Percentiles rank a stretch among this genome's conserved stretches.
These are phyloP conservation scores for Cryptococcus maquisensis DNA, from an alignment of 1,284 basidiomycete genomes.

Conservation along the genomic window DNA sequence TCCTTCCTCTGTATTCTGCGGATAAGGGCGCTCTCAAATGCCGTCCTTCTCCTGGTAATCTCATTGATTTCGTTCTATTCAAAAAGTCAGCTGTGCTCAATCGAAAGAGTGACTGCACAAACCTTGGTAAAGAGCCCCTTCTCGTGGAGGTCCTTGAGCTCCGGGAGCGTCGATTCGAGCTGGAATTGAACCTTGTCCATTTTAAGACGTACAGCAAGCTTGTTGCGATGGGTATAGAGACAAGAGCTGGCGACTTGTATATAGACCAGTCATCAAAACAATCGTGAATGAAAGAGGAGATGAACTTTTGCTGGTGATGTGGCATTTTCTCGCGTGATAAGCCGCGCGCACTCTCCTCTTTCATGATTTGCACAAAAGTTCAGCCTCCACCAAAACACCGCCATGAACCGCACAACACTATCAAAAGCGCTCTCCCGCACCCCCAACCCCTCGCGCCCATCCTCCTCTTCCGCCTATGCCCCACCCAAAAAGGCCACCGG, in stretches of 20 bases:
- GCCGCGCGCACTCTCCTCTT: neutral
- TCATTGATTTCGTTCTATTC: slow-evolving; percentile 70
- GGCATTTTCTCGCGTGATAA: neutral
- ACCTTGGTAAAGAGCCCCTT: slow-evolving; percentile 83
- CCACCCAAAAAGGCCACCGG: slow-evolving; percentile 9
- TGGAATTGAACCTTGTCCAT: slow-evolving; percentile 95
- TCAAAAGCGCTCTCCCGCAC: neutral
- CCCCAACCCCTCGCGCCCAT: neutral
- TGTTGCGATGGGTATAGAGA: neutral
- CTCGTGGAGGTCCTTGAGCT: slow-evolving; percentile 89
- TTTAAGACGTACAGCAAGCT: neutral
- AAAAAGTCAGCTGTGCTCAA: neutral
- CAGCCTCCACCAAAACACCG: neutral
- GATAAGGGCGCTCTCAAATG: slow-evolving; percentile 77
- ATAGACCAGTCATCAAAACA: no score
- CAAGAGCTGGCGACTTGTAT: no score
- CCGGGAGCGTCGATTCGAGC: slow-evolving; percentile 93
- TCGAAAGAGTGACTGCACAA: slow-evolving; percentile 23
- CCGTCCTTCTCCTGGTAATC: slow-evolving; percentile 79
- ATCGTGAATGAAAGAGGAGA: neutral
- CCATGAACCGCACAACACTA: slow-evolving; percentile 8
- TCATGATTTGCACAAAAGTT: neutral
- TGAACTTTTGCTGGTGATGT: neutral
- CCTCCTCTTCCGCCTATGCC: slow-evolving; percentile 7
- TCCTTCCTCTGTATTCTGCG: slow-evolving; percentile 76